phyloP scores from a whole-genome alignment of 371 early-diverging fungal species.

The Apophysomyces ossiformis region DNA sequence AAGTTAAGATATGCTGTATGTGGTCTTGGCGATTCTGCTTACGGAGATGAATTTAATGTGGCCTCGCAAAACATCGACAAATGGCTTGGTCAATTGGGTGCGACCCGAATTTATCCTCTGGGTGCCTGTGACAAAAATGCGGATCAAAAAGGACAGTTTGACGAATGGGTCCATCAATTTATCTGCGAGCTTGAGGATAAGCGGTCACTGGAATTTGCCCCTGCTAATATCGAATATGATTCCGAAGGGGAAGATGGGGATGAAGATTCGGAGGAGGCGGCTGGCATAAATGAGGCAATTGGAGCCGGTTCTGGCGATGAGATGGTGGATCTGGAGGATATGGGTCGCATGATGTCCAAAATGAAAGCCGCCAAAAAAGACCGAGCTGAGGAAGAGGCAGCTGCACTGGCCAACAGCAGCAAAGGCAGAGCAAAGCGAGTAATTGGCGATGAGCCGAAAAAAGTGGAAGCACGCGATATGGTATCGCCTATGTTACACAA shows the following conservation, averaged over 20 bases:
- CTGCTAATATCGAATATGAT: slow-evolving; percentile 56
- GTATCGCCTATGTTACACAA: slow-evolving; percentile 77
- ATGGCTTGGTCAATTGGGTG: slow-evolving; percentile 71
- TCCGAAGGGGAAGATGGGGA: slow-evolving; percentile 61
- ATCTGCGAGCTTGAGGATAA: slow-evolving; percentile 52
- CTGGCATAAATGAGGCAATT: neutral
- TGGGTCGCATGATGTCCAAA: slow-evolving; percentile 69
- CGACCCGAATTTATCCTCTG: slow-evolving; percentile 66
- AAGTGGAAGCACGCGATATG: slow-evolving; percentile 67
- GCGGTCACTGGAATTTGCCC: slow-evolving; percentile 43
- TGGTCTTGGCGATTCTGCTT: slow-evolving; percentile 79
- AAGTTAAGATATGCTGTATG: slow-evolving; percentile 73
- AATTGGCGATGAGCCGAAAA: slow-evolving; percentile 24
- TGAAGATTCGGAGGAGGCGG: slow-evolving; percentile 32
- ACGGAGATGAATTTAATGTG: slow-evolving; percentile 67
- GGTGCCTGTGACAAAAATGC: slow-evolving; percentile 73
- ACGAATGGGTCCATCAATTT: slow-evolving; percentile 58
- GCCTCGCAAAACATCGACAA: slow-evolving; percentile 68
- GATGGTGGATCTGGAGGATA: slow-evolving; percentile 80
- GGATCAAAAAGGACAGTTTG: slow-evolving; percentile 62
- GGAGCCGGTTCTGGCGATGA: slow-evolving; percentile 52
- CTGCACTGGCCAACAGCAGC: slow-evolving; percentile 49
- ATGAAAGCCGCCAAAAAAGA: slow-evolving; percentile 60
- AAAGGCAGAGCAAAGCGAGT: slow-evolving; percentile 57
- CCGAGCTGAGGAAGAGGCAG: slow-evolving; percentile 60